phyloP scores from a whole-genome alignment of 1,139 yeast species.

The Scheffersomyces segobiensis region DNA sequence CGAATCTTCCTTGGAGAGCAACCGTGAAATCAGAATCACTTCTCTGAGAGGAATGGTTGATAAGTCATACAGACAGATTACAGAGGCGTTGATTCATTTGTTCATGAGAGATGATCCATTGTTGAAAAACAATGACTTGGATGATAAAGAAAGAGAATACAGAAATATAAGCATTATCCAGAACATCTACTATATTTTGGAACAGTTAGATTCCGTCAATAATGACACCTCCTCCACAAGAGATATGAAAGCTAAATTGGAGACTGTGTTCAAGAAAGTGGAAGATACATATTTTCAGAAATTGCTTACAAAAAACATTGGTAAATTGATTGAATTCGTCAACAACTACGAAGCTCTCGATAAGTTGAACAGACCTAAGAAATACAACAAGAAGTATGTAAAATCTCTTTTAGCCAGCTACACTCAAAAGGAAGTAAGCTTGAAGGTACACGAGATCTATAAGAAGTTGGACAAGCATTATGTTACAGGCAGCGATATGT shows the following conservation, averaged over 20 bases:
- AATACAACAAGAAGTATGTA: constrained; percentile 60
- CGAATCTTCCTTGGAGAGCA: constrained; percentile 31
- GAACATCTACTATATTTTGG: constrained; percentile 60
- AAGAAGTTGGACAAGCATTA: constrained; percentile 63
- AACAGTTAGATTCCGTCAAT: constrained; percentile 42
- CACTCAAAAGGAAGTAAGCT: constrained; percentile 58
- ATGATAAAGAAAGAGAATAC: constrained; percentile 59
- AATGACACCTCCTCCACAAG: constrained; percentile 26
- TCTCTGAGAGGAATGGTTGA: constrained; percentile 38
- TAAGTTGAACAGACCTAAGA: constrained; percentile 54
- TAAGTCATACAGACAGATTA: constrained; percentile 39
- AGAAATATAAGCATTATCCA: constrained; percentile 62
- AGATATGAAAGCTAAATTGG: constrained; percentile 45
- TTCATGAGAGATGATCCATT: constrained; percentile 46
- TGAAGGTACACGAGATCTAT: constrained; percentile 57
- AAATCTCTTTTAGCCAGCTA: constrained; percentile 57
- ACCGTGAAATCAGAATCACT: constrained; percentile 20
- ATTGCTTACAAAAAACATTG: constrained; percentile 48
- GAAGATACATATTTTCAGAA: constrained; percentile 46
- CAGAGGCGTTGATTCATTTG: constrained; percentile 37
- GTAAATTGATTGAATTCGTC: constrained; percentile 65
- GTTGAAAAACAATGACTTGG: constrained; percentile 46
- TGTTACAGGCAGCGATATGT: constrained; percentile 39
- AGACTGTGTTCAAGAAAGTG: constrained; percentile 49
- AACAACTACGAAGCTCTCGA: constrained; percentile 60